A percentile compares a stretch with the other conserved stretches of the same genome.
Evolutionary conservation across 2,329 filamentous ascomycete genomes (phyloP).

Genomic region (Pleurostoma richardsiae): DNA sequence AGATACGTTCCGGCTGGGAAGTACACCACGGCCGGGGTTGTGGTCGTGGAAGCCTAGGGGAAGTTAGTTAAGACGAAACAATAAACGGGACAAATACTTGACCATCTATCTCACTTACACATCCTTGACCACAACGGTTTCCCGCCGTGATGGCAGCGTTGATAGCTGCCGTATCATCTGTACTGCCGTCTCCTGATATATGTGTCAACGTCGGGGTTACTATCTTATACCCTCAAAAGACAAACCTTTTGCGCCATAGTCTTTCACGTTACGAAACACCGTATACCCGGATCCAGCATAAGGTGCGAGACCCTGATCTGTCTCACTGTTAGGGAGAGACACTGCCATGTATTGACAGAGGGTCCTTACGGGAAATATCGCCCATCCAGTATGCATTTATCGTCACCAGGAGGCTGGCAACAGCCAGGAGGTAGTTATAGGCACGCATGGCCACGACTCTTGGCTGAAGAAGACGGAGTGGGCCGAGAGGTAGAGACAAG

Average conservation of each 20-base stretch:
- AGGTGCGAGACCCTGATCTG: constrained; percentile 37
- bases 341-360: neutral
- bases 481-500: no score
- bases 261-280: constrained; percentile 43
- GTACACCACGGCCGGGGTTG: constrained; percentile 34
- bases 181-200: constrained; percentile 32
- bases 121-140: constrained; percentile 34
- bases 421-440: constrained; percentile 17
- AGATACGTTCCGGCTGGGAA: constrained; percentile 57
- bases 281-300: constrained; percentile 32
- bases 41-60: constrained; percentile 30
- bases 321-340: constrained; percentile 1
- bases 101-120: constrained; percentile 24
- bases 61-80: constrained; percentile 6
- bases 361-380: constrained; percentile 18
- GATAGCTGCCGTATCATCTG: constrained; percentile 42
- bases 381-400: constrained; percentile 24
- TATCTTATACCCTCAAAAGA: constrained; percentile 6
- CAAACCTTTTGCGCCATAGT: constrained; percentile 38
- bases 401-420: constrained; percentile 17
- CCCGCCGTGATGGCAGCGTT: constrained; percentile 34
- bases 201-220: neutral
- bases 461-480: neutral
- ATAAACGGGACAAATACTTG: neutral
- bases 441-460: constrained; percentile 17